These are phyloP conservation scores for Fusarium multiceps DNA, from an alignment of 2,329 filamentous ascomycete species.

Conservation along the genomic window DNA sequence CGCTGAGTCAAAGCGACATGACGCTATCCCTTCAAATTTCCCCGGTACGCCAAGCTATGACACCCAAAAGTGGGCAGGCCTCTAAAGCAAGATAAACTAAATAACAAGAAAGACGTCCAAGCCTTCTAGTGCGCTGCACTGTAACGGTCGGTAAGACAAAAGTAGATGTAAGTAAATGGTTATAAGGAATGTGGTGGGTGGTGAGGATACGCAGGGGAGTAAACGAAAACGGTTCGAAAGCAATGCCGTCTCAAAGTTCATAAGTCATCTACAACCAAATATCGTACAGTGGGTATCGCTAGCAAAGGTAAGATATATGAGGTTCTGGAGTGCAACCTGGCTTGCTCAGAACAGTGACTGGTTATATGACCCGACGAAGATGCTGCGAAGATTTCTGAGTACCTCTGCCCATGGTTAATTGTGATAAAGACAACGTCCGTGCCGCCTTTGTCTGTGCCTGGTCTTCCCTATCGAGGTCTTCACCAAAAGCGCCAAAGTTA, in stretches of 20 bases:
- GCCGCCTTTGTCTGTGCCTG: constrained; percentile 64
- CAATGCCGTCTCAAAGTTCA: constrained; percentile 26
- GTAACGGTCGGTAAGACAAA: constrained; percentile 1
- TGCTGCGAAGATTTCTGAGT: constrained; percentile 38
- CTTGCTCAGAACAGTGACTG: neutral
- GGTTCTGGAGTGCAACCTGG: neutral
- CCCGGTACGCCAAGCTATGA: constrained; percentile 24
- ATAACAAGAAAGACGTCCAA: neutral
- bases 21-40: constrained; percentile 10
- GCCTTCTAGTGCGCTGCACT: neutral
- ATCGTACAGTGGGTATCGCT: constrained; percentile 23
- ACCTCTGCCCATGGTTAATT: constrained; percentile 61
- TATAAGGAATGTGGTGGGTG: constrained; percentile 26
- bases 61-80: constrained; percentile 10
- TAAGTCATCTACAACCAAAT: constrained; percentile 33
- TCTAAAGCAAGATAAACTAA: constrained; percentile 10
- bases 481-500: constrained; percentile 56
- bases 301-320: constrained; percentile 1
- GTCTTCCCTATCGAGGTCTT: constrained; percentile 56
- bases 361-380: constrained; percentile 43
- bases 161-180: constrained; percentile 21
- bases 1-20: constrained; percentile 12
- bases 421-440: constrained; percentile 72
- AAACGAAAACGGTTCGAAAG: constrained; percentile 4
- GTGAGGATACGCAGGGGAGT: constrained; percentile 6